These are phyloP conservation scores for Cercospora beticola DNA, from an alignment of 2,329 filamentous ascomycete genomes.

Conservation along the genomic window DNA sequence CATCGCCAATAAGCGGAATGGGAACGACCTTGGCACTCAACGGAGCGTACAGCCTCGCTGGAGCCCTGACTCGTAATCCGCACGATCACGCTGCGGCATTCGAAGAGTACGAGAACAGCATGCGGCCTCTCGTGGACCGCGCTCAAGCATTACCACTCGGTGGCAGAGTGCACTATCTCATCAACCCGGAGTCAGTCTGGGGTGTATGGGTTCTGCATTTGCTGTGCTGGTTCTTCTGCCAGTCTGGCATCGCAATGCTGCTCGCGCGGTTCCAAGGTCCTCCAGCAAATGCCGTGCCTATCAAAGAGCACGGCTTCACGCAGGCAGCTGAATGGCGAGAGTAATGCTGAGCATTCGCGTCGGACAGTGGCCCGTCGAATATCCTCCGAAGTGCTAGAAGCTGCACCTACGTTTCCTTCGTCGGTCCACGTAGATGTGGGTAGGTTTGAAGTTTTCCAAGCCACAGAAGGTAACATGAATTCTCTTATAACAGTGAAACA, in stretches of 20 bases:
- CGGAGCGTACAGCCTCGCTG: conserved; percentile 39
- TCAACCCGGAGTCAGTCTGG: conserved; percentile 30
- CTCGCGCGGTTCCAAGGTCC: conserved; percentile 26
- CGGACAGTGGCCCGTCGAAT: too few species aligned
- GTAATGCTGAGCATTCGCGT: background rate
- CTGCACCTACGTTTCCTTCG: too few species aligned
- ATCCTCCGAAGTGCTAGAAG: too few species aligned
- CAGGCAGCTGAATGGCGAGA: conserved; percentile 21
- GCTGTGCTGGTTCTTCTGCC: conserved; percentile 17
- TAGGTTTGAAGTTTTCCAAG: too few species aligned
- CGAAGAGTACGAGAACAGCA: conserved; percentile 28
- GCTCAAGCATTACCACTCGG: conserved; percentile 34
- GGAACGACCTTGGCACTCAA: conserved; percentile 38
- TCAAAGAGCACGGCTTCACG: conserved; percentile 34
- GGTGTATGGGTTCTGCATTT: conserved; percentile 23
- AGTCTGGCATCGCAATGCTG: conserved; percentile 21
- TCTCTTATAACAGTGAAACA: too few species aligned
- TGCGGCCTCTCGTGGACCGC: conserved; percentile 28
- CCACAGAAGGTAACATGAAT: too few species aligned
- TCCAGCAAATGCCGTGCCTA: conserved; percentile 26
- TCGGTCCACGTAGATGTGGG: too few species aligned
- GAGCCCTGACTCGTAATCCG: conserved; percentile 25
- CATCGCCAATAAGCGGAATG: conserved; percentile 38
- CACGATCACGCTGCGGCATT: conserved; percentile 29
- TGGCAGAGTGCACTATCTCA: conserved; percentile 21